Base-by-base conservation (phyloP, 1,284 basidiomycete species). In the Ceratobasidium papillatum region DNA sequence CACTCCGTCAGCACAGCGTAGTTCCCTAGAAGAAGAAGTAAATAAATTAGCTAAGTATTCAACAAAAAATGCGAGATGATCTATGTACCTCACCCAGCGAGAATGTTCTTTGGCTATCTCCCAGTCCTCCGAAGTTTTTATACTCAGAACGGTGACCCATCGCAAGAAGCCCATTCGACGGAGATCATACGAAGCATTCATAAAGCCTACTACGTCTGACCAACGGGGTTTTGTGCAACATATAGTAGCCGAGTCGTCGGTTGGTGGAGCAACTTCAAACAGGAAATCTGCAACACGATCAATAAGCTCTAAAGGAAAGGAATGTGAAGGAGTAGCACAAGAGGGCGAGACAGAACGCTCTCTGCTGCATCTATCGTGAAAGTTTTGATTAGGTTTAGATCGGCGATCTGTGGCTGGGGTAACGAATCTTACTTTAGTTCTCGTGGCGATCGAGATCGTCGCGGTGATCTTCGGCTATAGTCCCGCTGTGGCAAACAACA, bases 251-350 rank as follows among this genome's bases (percentile, higher is more conserved):
- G n/a, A 8, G 17, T 66, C 64, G 52, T 38, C 52, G 22, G 14
- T 56, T 3, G 68, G 52, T 58, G 56, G 68, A 1, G 2, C 8
- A 34, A 49, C 12, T 17, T 58, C 54, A 30, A 71, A 71, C 25
- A 71, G 41, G 22, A n/a, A 59, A 49, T 71, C 68, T 30, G 68
- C 68, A 19, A 59, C 47, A 8, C 56, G 52, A 14, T 71, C 51
- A n/a, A 71, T 49, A 2, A 71, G 41, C 27, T 71, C 51, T 2
- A 43, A 2, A 41, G 68, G 19, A 17, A 59, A 41, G 11, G 9
- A 47, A 11, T 47, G 14, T 7, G 49, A 52, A n/a, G n/a, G 19
- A 8, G n/a, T 52, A 27, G 49, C n/a, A n/a, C n/a, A n/a, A n/a
- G n/a, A n/a, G n/a, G n/a, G n/a, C n/a, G n/a, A n/a, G n/a, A n/a